Conservation (phyloP, 441 rosid species). For the Hura crepitans region DNA sequence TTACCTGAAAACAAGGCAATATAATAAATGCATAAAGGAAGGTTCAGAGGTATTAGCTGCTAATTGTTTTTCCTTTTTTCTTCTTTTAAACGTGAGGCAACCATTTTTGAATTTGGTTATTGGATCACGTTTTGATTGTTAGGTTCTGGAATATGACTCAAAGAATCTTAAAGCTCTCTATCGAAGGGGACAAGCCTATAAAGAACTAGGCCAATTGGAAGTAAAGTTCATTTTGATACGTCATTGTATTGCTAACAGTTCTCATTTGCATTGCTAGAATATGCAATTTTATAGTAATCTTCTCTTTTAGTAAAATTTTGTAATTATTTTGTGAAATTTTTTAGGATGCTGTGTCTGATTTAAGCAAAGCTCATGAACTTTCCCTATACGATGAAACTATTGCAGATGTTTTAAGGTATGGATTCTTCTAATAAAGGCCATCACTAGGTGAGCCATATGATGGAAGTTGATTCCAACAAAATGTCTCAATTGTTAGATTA, state of each 20-base stretch:
- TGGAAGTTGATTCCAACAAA: background rate
- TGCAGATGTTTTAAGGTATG: conserved; percentile 67
- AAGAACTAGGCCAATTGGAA: conserved; percentile 60
- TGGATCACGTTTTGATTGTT: conserved; percentile 8
- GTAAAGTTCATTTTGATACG: conserved; percentile 45
- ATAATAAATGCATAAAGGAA: conserved; percentile 62
- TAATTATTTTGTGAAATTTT: conserved; percentile 18
- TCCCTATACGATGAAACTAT: conserved; percentile 87
- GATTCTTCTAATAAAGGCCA: conserved; percentile 9
- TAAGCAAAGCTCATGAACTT: conserved; percentile 72
- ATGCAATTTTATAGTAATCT: background rate
- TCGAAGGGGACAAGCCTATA: conserved; percentile 93
- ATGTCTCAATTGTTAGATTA: background rate
- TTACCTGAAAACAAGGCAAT: conserved; percentile 70
- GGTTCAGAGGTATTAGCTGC: conserved; percentile 69
- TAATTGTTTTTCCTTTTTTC: background rate
- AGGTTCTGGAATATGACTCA: conserved; percentile 77
- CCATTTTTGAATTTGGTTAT: background rate
- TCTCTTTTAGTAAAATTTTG: conserved; percentile 4
- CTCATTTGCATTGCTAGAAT: conserved; percentile 13
- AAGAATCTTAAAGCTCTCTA: conserved; percentile 85
- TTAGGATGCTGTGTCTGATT: conserved; percentile 80
- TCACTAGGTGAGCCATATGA: conserved; percentile 5
- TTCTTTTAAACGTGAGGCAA: background rate
- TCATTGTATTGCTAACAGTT: conserved; percentile 5